Conservation (phyloP, 2,329 filamentous ascomycete species). For the Alternaria consortialis region DNA sequence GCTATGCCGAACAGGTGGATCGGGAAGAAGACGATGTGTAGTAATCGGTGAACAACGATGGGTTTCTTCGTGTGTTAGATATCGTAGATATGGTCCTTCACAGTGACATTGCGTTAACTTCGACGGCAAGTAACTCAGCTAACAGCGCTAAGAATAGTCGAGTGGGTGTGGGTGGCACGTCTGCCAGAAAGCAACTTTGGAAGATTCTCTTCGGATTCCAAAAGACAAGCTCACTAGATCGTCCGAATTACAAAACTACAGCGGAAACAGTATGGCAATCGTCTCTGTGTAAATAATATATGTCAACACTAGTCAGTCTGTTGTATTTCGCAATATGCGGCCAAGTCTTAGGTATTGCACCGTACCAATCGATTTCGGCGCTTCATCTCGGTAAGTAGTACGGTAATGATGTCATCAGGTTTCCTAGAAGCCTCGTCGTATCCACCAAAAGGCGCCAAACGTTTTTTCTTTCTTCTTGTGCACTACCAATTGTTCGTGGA, state of each 20-base stretch:
- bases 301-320: neutral
- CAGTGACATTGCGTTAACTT: neutral
- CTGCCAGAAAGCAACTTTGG: neutral
- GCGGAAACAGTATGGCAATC: neutral
- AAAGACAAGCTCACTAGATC: neutral
- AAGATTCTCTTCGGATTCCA: neutral
- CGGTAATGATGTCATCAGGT: neutral
- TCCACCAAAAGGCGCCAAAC: neutral
- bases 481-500: neutral
- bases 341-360: neutral
- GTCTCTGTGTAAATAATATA: neutral
- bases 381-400: neutral
- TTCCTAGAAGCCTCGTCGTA: neutral
- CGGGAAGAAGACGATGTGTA: neutral
- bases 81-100: neutral
- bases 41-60: neutral
- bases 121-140: neutral
- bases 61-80: neutral
- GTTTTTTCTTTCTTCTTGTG: neutral
- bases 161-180: neutral
- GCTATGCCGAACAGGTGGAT: neutral
- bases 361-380: neutral
- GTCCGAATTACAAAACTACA: neutral
- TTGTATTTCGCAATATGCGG: neutral
- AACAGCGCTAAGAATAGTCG: neutral